phyloP scores from a whole-genome alignment of 2,329 filamentous ascomycete genomes.

The Tolypocladium capitatum region DNA sequence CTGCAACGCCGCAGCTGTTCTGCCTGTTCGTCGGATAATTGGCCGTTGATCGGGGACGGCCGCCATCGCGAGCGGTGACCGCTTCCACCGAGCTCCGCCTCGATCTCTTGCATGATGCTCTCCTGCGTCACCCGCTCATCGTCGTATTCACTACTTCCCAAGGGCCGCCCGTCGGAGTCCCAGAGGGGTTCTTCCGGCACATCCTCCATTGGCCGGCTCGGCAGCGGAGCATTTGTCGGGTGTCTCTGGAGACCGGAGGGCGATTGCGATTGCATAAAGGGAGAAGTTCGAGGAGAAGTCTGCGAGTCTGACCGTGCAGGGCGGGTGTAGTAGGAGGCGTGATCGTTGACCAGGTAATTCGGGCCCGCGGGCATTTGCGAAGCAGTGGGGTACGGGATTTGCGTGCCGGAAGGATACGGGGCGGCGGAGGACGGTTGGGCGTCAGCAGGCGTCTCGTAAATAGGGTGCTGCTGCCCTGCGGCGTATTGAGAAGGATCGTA shows the following conservation, averaged over 20 bases:
- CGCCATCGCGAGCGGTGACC: slow-evolving; percentile 18
- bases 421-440: slow-evolving; percentile 9
- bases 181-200: slow-evolving; percentile 27
- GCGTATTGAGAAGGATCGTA: slow-evolving; percentile 24
- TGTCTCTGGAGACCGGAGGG: slow-evolving; percentile 39
- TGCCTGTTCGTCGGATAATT: slow-evolving; percentile 31
- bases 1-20: slow-evolving; percentile 35
- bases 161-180: slow-evolving; percentile 20
- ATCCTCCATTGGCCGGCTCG: slow-evolving; percentile 36
- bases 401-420: slow-evolving; percentile 20
- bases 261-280: slow-evolving; percentile 25
- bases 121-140: slow-evolving; percentile 33
- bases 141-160: slow-evolving; percentile 11
- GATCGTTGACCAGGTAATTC: slow-evolving; percentile 33
- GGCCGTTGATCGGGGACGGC: slow-evolving; percentile 31
- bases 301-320: slow-evolving; percentile 36
- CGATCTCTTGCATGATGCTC: slow-evolving; percentile 44
- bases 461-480: slow-evolving; percentile 19
- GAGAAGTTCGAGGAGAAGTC: slow-evolving; percentile 32
- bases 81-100: slow-evolving; percentile 34
- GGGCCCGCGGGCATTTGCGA: slow-evolving; percentile 41
- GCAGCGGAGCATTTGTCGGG: slow-evolving; percentile 46
- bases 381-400: slow-evolving; percentile 37
- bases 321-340: slow-evolving; percentile 30
- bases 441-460: slow-evolving; percentile 7